Evolutionary conservation across 1,284 basidiomycete genomes (phyloP).

Genomic region (Ceratobasidium sp.): DNA sequence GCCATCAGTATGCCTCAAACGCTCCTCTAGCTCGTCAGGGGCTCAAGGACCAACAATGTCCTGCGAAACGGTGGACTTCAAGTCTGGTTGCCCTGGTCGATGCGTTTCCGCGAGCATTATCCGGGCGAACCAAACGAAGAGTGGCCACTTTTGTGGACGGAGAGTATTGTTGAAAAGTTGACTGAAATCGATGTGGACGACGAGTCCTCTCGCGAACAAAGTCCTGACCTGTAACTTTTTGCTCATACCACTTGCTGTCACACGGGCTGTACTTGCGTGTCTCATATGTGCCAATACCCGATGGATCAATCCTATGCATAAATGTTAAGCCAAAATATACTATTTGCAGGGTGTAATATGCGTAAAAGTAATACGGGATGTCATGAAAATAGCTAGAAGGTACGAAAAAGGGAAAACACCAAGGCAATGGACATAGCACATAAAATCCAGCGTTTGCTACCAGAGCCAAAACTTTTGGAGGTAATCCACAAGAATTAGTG

Average conservation of each 20-base stretch:
- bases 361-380: constrained; percentile 23
- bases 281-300: neutral
- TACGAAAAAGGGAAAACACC: constrained; percentile 40
- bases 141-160: constrained; percentile 29
- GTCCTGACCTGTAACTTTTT: constrained; percentile 13
- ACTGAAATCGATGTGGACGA: constrained; percentile 3
- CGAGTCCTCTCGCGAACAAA: neutral
- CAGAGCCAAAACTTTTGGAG: constrained; percentile 41
- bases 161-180: constrained; percentile 7
- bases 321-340: constrained; percentile 32
- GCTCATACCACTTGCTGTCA: neutral
- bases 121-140: constrained; percentile 2
- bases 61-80: neutral
- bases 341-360: constrained; percentile 46
- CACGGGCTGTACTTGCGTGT: neutral
- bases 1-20: neutral
- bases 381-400: constrained; percentile 42
- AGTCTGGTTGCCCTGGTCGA: constrained; percentile 32
- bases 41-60: constrained; percentile 10
- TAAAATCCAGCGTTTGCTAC: constrained; percentile 45
- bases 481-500: constrained; percentile 45
- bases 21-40: neutral
- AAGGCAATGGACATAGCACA: constrained; percentile 37
- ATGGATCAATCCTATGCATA: neutral
- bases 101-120: constrained; percentile 27